Conservation (phyloP, 2,329 filamentous ascomycete species). For the Dothistroma septosporum region DNA sequence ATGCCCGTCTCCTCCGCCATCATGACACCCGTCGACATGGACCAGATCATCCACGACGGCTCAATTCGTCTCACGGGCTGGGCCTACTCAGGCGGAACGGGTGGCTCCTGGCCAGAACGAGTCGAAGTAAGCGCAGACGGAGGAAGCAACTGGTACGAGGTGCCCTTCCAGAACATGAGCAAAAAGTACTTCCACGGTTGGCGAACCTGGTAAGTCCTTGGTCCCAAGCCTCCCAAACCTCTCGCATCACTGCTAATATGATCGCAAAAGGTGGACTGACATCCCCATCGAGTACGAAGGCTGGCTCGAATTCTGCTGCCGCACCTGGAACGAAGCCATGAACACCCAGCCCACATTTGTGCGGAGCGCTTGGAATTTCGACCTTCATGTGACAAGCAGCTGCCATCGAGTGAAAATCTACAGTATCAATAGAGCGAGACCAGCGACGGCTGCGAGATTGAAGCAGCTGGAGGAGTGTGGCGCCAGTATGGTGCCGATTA, state of each 20-base stretch:
- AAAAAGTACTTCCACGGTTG: conserved; percentile 61
- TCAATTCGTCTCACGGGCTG: conserved; percentile 52
- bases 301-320: conserved; percentile 44
- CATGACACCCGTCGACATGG: conserved; percentile 59
- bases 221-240: too few relatives aligned
- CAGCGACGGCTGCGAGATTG: conserved; percentile 48
- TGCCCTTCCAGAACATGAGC: conserved; percentile 57
- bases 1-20: conserved; percentile 67
- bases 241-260: too few relatives aligned
- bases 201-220: conserved; percentile 53
- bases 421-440: conserved; percentile 55
- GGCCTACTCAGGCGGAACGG: conserved; percentile 40
- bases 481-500: conserved; percentile 50
- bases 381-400: conserved; percentile 60
- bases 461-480: conserved; percentile 50
- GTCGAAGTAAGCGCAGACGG: conserved; percentile 63
- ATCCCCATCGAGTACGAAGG: conserved; percentile 54
- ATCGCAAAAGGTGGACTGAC: conserved; percentile 42
- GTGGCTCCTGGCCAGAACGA: conserved; percentile 50
- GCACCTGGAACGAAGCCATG: conserved; percentile 45
- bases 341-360: conserved; percentile 46
- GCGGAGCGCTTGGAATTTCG: conserved; percentile 56
- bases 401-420: conserved; percentile 60
- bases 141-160: conserved; percentile 61
- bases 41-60: conserved; percentile 59